phyloP scores from a whole-genome alignment of 2,329 filamentous ascomycete species.

The Neopestalotiopsis sp. region DNA sequence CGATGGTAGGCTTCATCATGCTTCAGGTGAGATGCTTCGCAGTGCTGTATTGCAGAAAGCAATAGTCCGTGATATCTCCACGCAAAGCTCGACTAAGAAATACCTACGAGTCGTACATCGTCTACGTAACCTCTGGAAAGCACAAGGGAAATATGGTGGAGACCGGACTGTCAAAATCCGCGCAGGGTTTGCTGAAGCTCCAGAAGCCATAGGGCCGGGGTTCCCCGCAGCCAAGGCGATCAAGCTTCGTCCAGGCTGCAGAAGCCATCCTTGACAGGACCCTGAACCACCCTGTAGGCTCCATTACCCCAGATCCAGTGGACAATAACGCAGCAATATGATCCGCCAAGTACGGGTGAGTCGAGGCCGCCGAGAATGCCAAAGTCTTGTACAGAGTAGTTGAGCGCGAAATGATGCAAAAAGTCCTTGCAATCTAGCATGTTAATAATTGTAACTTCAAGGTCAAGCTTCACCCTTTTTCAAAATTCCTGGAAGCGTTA shows the following conservation, averaged over 20 bases:
- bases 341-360: background rate
- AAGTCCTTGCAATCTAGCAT: too few species aligned
- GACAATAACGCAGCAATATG: background rate
- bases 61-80: background rate
- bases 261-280: background rate
- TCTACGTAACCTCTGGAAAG: background rate
- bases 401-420: too few species aligned
- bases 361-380: background rate
- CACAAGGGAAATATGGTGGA: background rate
- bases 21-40: background rate
- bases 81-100: background rate
- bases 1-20: background rate
- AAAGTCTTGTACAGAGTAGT: background rate
- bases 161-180: background rate
- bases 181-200: background rate
- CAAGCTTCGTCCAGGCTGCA: background rate
- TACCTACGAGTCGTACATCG: background rate
- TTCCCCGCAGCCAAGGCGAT: background rate
- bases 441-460: background rate
- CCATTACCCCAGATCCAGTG: background rate
- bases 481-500: background rate
- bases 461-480: background rate
- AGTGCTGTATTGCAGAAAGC: background rate
- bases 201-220: background rate
- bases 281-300: background rate